A percentile compares a stretch with the other conserved stretches of the same genome.
These are phyloP conservation scores for Boletus reticulatus DNA, from an alignment of 768 basidiomycete species.

Conservation along the genomic window DNA sequence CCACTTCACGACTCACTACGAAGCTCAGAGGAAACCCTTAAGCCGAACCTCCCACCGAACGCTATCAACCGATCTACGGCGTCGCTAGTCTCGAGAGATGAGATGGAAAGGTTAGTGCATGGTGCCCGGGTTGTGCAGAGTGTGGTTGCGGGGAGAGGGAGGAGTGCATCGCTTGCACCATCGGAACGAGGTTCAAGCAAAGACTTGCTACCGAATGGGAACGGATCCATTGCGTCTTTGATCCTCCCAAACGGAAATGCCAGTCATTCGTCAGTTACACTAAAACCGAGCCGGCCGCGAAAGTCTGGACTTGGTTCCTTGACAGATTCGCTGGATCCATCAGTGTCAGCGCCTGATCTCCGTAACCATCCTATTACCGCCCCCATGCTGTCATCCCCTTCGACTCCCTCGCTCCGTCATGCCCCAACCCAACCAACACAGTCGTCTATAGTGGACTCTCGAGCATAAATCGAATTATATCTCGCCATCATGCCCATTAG, in stretches of 20 bases:
- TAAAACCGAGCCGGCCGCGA: constrained; percentile 19
- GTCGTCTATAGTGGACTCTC: constrained; percentile 20
- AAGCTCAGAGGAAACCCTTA: constrained; percentile 67
- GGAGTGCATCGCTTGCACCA: constrained; percentile 37
- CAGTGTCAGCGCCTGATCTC: constrained; percentile 28
- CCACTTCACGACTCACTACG: constrained; percentile 36
- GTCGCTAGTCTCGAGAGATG: constrained; percentile 37
- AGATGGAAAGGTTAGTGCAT: constrained; percentile 23
- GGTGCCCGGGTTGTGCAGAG: constrained; percentile 56
- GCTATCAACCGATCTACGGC: constrained; percentile 47
- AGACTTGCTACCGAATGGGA: constrained; percentile 10
- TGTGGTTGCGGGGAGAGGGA: constrained; percentile 46
- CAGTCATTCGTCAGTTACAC: constrained; percentile 18
- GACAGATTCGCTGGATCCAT: constrained; percentile 12
- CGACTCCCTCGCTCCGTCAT: constrained; percentile 10
- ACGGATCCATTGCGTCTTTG: constrained; percentile 5
- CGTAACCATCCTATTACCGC: constrained; percentile 9
- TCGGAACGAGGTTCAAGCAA: constrained; percentile 28
- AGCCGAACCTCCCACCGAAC: constrained; percentile 39
- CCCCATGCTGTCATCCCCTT: constrained; percentile 9
- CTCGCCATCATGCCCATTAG: constrained; percentile 7
- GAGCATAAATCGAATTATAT: constrained; percentile 25
- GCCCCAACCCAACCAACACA: constrained; percentile 11
- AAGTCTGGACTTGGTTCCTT: constrained; percentile 2
- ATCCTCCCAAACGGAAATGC: constrained; percentile 25